Evolutionary conservation across 495 filamentous ascomycete species (phyloP).

Genomic region (Lasiosphaeria hispida): DNA sequence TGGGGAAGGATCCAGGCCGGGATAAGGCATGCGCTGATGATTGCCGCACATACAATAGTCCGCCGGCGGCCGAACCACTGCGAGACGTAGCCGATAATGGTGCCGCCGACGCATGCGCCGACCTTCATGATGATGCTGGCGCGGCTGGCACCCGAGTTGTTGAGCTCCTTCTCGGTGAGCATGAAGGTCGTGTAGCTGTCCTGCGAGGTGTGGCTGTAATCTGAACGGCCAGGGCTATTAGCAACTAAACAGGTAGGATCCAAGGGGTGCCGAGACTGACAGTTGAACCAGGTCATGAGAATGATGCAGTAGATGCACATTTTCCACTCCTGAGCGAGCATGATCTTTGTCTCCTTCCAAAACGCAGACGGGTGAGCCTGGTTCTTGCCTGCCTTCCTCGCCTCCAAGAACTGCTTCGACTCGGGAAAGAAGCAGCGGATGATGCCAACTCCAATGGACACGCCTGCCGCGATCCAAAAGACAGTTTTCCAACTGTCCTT

Average conservation of each 20-base stretch:
- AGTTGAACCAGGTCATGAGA: conserved; percentile 68
- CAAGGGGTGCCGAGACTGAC: conserved; percentile 7
- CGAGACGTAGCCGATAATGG: conserved; percentile 66
- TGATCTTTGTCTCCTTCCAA: conserved; percentile 58
- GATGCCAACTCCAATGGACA: conserved; percentile 63
- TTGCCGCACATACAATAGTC: conserved; percentile 57
- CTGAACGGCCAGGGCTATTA: conserved; percentile 26
- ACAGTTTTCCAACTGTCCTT: conserved; percentile 61
- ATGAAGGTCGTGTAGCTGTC: conserved; percentile 79
- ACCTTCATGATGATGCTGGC: conserved; percentile 71
- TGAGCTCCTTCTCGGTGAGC: conserved; percentile 62
- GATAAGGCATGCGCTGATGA: conserved; percentile 59
- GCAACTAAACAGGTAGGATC: neutral
- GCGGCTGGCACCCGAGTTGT: conserved; percentile 58
- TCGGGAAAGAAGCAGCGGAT: conserved; percentile 67
- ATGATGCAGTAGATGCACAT: conserved; percentile 68
- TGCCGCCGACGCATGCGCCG: conserved; percentile 71
- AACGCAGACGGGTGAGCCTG: conserved; percentile 52
- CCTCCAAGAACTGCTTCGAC: conserved; percentile 66
- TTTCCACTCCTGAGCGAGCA: conserved; percentile 67
- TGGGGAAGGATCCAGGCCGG: conserved; percentile 70
- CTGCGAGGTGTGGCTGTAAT: conserved; percentile 65
- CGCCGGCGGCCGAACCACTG: conserved; percentile 70
- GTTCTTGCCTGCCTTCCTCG: conserved; percentile 52
- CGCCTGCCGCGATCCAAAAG: conserved; percentile 56